Conservation (phyloP, 192 early-diverging fungal species). For the Ambispora gerdemannii region DNA sequence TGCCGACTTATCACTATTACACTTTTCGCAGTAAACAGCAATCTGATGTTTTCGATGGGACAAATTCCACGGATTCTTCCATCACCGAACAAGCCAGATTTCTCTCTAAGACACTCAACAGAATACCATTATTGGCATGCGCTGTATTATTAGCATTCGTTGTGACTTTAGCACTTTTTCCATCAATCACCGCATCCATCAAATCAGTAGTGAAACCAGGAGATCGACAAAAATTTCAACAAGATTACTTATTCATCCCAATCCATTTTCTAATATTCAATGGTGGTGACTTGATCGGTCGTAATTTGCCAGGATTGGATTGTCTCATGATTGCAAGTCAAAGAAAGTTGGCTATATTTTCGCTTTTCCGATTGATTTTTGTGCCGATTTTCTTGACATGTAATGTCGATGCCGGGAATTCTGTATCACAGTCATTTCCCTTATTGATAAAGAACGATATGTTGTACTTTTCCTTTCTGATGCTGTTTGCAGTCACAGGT, state of each 20-base stretch:
- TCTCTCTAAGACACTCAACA: conserved; percentile 15
- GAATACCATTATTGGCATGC: conserved; percentile 40
- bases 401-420: conserved; percentile 52
- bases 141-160: conserved; percentile 58
- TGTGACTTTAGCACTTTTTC: conserved; percentile 70
- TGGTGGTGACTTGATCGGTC: conserved; percentile 70
- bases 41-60: conserved; percentile 28
- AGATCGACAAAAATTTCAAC: conserved; percentile 33
- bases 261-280: conserved; percentile 74
- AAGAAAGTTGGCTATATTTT: conserved; percentile 43
- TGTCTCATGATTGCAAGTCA: conserved; percentile 49
- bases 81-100: conserved; percentile 27
- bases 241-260: conserved; percentile 62
- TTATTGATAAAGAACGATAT: conserved; percentile 45
- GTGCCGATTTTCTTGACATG: conserved; percentile 69
- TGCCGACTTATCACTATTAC: conserved; percentile 43
- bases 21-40: conserved; percentile 31
- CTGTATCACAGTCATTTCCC: conserved; percentile 34
- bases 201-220: conserved; percentile 38
- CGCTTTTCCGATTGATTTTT: conserved; percentile 52
- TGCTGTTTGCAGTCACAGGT: conserved; percentile 62
- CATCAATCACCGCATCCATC: conserved; percentile 68
- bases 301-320: conserved; percentile 46
- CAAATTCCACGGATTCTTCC: conserved; percentile 29
- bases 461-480: conserved; percentile 50